Percentiles rank a stretch among this genome's conserved stretches.
phyloP scores from a whole-genome alignment of 192 early-diverging fungal species.

The Chytriomyces sp. region DNA sequence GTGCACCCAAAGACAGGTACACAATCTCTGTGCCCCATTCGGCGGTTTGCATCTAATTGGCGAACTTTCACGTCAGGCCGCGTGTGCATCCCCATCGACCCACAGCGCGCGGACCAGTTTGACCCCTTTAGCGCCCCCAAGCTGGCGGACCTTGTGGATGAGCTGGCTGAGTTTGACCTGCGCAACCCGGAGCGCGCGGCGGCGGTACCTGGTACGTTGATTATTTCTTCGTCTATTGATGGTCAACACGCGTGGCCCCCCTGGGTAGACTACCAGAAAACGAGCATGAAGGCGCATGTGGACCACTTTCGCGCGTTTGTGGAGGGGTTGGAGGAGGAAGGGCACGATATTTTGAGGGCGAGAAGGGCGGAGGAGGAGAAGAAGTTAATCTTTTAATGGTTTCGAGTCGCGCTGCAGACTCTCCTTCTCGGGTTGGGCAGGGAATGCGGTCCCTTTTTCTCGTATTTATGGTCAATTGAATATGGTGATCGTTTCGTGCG shows the following conservation, averaged over 20 bases:
- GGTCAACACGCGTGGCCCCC: background rate
- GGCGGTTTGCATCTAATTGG: background rate
- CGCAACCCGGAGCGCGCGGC: background rate
- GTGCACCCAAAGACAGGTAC: slow-evolving; percentile 92
- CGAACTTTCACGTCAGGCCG: slow-evolving; percentile 51
- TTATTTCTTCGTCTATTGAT: background rate
- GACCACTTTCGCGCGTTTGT: slow-evolving; percentile 38
- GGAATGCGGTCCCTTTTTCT: no score
- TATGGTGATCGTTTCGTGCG: no score
- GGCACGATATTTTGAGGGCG: slow-evolving; percentile 8
- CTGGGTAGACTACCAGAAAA: slow-evolving; percentile 27
- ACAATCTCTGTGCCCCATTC: background rate
- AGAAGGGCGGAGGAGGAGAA: slow-evolving; percentile 34
- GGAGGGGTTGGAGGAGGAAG: slow-evolving; percentile 26
- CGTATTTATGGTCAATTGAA: no score
- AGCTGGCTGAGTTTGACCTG: slow-evolving; percentile 55
- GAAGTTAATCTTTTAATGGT: slow-evolving; percentile 33
- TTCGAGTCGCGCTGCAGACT: no score
- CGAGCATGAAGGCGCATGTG: slow-evolving; percentile 31
- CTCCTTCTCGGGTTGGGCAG: no score
- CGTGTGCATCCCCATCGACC: slow-evolving; percentile 92
- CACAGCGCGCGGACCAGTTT: slow-evolving; percentile 75
- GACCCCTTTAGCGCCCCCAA: slow-evolving; percentile 82
- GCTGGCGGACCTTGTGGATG: slow-evolving; percentile 63
- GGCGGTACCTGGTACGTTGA: background rate